Conservation (phyloP, 2,329 filamentous ascomycete genomes). For the Aspergillus neoniger region DNA sequence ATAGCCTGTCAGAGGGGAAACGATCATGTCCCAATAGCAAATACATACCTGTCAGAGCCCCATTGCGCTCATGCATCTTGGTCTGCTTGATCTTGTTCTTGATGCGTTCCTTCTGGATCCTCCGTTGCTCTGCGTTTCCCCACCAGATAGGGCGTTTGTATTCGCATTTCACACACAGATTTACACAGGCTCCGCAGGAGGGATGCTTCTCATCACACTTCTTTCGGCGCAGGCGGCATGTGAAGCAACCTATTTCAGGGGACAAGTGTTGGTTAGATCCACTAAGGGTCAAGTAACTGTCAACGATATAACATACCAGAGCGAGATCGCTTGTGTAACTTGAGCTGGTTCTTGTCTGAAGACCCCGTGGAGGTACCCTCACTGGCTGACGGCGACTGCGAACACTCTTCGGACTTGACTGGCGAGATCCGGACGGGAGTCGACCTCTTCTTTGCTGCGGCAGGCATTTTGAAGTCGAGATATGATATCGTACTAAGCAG, state of each 20-base stretch:
- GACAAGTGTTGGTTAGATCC: neutral
- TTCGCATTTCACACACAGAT: slow-evolving; percentile 84
- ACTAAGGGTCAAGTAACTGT: neutral
- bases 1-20: slow-evolving; percentile 11
- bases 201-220: slow-evolving; percentile 70
- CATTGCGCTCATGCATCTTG: slow-evolving; percentile 85
- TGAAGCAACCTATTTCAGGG: slow-evolving; percentile 61
- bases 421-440: slow-evolving; percentile 8
- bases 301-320: slow-evolving; percentile 68
- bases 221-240: slow-evolving; percentile 67
- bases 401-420: slow-evolving; percentile 19
- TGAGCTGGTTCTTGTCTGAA: slow-evolving; percentile 64
- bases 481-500: neutral
- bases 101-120: slow-evolving; percentile 88
- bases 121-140: slow-evolving; percentile 86
- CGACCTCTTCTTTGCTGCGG: slow-evolving; percentile 21
- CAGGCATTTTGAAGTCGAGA: slow-evolving; percentile 19
- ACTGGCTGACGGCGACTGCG: slow-evolving; percentile 41
- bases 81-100: slow-evolving; percentile 98
- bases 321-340: slow-evolving; percentile 91
- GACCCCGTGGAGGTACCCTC: slow-evolving; percentile 51
- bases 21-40: neutral
- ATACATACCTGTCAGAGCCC: slow-evolving; percentile 48
- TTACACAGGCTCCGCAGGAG: slow-evolving; percentile 64
- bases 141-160: slow-evolving; percentile 98